Evolutionary conservation across 208 protist genomes (phyloP).

Genomic region (Acanthamoeba triangularis): DNA sequence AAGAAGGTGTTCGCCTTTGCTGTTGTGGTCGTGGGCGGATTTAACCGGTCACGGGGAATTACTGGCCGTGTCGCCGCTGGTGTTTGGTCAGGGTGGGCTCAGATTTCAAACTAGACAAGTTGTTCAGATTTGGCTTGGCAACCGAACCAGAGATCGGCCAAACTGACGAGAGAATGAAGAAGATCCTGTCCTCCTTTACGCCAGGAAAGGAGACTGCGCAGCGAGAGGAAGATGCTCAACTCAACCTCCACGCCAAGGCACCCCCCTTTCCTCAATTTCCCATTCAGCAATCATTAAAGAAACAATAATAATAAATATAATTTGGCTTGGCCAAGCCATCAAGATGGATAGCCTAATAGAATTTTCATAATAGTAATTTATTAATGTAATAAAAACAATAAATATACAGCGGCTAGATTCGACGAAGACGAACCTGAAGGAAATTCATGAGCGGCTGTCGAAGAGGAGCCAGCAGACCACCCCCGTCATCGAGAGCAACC

Average conservation of each 20-base stretch:
- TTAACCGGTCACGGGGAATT: not conserved
- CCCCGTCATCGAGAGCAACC: not conserved
- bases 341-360: no score
- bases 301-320: no score
- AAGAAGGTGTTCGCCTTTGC: no score
- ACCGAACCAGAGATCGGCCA: no score
- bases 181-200: not conserved
- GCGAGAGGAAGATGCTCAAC: not conserved
- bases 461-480: constrained; percentile 17
- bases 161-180: not conserved
- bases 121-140: no score
- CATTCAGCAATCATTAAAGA: not conserved
- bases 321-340: no score
- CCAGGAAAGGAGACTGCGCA: not conserved
- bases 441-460: not conserved
- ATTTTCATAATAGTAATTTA: not conserved
- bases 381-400: not conserved
- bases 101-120: no score
- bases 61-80: no score
- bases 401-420: not conserved
- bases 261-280: not conserved
- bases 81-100: no score
- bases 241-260: constrained; percentile 31
- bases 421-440: constrained; percentile 14
- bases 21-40: not conserved